Evolutionary conservation across 2,329 filamentous ascomycete genomes (phyloP).

Genomic region (Phialemoniopsis sp.): DNA sequence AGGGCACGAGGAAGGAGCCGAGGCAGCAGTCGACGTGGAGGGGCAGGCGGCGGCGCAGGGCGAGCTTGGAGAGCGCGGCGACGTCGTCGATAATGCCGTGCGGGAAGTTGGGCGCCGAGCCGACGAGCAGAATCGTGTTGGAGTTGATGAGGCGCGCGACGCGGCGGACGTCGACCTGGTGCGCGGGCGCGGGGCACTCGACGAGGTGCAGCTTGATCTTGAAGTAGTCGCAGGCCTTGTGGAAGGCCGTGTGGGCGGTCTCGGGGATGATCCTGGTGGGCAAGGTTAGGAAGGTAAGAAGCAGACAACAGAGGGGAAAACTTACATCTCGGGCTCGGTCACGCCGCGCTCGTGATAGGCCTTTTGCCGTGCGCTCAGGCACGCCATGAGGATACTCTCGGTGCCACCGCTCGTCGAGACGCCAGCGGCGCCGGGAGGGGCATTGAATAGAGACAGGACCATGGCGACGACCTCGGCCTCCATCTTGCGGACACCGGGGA

Average conservation of each 20-base stretch:
- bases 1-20: slow-evolving; percentile 90
- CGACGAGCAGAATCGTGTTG: slow-evolving; percentile 91
- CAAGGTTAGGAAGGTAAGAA: slow-evolving; percentile 3
- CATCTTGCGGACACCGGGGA: slow-evolving; percentile 98
- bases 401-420: slow-evolving; percentile 91
- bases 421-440: slow-evolving; percentile 77
- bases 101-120: slow-evolving; percentile 94
- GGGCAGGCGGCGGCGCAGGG: slow-evolving; percentile 72
- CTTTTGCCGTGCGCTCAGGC: slow-evolving; percentile 84
- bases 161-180: slow-evolving; percentile 76
- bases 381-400: slow-evolving; percentile 96
- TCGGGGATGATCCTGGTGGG: slow-evolving; percentile 76
- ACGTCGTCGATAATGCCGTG: slow-evolving; percentile 99
- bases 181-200: slow-evolving; percentile 75
- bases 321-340: slow-evolving; percentile 90
- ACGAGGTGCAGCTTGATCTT: slow-evolving; percentile 93
- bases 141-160: slow-evolving; percentile 85
- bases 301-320: slow-evolving; percentile 7
- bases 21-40: slow-evolving; percentile 98
- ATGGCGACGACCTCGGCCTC: slow-evolving; percentile 97
- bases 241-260: slow-evolving; percentile 93
- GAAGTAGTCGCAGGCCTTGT: slow-evolving; percentile 93
- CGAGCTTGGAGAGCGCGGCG: slow-evolving; percentile 75
- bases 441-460: slow-evolving; percentile 87
- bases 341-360: slow-evolving; percentile 81